Conservation (phyloP, 1,284 basidiomycete species). For the Cutaneotrichosporon spelunceum region DNA sequence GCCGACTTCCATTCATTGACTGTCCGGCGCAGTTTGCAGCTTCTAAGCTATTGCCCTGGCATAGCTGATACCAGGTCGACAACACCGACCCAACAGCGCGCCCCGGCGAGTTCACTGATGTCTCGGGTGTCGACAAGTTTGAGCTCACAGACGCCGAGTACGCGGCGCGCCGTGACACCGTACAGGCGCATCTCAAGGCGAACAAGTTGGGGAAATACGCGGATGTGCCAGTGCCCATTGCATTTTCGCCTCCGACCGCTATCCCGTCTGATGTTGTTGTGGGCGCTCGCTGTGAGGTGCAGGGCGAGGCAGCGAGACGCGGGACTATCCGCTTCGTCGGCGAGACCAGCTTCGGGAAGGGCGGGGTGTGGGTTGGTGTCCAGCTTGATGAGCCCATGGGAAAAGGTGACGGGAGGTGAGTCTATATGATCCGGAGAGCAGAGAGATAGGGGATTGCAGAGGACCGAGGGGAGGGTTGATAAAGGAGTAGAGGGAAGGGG, state of each 20-base stretch:
- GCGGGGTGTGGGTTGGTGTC: conserved; percentile 76
- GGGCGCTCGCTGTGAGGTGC: conserved; percentile 77
- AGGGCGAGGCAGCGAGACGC: conserved; percentile 67
- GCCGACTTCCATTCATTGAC: not conserved
- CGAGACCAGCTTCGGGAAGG: conserved; percentile 67
- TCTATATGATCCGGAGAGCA: conserved; percentile 25
- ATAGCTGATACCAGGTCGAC: conserved; percentile 58
- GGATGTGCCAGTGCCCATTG: conserved; percentile 34
- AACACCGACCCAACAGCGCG: conserved; percentile 68
- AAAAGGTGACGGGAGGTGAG: conserved; percentile 91
- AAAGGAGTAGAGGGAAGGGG: not conserved
- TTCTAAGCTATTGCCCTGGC: not conserved
- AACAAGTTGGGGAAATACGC: conserved; percentile 90
- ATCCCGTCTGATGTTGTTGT: conserved; percentile 37
- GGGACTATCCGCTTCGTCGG: conserved; percentile 86
- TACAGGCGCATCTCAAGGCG: conserved; percentile 82
- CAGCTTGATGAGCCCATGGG: conserved; percentile 96
- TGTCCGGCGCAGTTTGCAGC: too few relatives aligned
- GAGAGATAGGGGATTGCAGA: too few relatives aligned
- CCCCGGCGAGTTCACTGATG: conserved; percentile 66
- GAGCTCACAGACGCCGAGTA: conserved; percentile 83
- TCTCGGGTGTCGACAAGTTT: conserved; percentile 86
- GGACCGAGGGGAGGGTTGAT: not conserved
- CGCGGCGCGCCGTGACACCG: conserved; percentile 76
- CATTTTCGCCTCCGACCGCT: conserved; percentile 31